A percentile compares a stretch with the other conserved stretches of the same genome.
Conservation (phyloP, 345 rosid species). For the Salix suchowensis region DNA sequence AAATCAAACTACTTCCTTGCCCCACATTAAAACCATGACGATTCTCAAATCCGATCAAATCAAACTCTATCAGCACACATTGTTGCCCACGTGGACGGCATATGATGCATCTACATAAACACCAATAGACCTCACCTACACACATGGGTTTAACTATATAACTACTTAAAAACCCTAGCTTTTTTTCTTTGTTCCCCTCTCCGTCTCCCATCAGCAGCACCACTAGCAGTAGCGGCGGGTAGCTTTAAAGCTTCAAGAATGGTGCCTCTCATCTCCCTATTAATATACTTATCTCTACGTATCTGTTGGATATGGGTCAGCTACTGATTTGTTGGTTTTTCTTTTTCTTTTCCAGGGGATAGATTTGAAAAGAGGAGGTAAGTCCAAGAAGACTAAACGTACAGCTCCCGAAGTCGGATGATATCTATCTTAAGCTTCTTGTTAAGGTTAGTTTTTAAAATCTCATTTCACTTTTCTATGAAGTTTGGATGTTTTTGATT, state of each 20-base stretch:
- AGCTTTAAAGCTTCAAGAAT: constrained; percentile 18
- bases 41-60: not conserved
- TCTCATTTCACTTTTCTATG: not conserved
- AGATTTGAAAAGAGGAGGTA: constrained; percentile 91
- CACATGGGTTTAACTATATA: constrained; percentile 11
- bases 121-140: not conserved
- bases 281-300: not conserved
- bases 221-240: constrained; percentile 8
- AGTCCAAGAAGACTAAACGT: constrained; percentile 85
- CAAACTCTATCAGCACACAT: not conserved
- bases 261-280: constrained; percentile 27
- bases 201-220: not conserved
- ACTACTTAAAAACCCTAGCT: constrained; percentile 40
- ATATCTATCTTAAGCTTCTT: constrained; percentile 88
- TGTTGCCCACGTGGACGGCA: not conserved
- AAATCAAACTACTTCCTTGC: too few relatives aligned
- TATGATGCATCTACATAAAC: not conserved
- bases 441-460: constrained; percentile 62
- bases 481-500: not conserved
- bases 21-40: too few relatives aligned
- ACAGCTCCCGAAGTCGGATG: constrained; percentile 87
- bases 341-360: constrained; percentile 60
- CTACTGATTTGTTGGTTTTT: not conserved
- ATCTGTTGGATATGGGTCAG: not conserved
- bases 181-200: constrained; percentile 1